These are phyloP conservation scores for Vanderwaltozyma tropicalis DNA, from an alignment of 805 yeast species.

Conservation along the genomic window DNA sequence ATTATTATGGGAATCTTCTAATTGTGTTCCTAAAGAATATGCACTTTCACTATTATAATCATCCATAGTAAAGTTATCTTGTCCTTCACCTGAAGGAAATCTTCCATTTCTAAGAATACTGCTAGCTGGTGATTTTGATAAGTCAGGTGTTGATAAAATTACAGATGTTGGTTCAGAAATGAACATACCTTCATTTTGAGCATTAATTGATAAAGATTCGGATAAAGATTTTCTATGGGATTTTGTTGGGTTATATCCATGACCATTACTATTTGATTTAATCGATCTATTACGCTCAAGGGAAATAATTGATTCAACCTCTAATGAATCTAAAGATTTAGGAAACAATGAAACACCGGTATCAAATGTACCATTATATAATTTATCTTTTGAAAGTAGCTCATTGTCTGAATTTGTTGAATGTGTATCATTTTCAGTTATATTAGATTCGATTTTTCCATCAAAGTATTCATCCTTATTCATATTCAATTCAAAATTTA, in stretches of 20 bases:
- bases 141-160: constrained; percentile 28
- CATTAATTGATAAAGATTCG: constrained; percentile 30
- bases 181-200: constrained; percentile 40
- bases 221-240: constrained; percentile 24
- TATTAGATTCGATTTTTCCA: not conserved
- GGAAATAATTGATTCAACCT: constrained; percentile 64
- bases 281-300: constrained; percentile 60
- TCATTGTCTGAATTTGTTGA: not conserved
- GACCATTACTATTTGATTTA: constrained; percentile 32
- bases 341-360: constrained; percentile 61
- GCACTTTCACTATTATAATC: not conserved
- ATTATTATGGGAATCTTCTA: constrained; percentile 1
- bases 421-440: not conserved
- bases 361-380: constrained; percentile 10
- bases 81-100: constrained; percentile 21
- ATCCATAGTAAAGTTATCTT: not conserved
- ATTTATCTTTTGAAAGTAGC: not conserved
- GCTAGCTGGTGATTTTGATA: constrained; percentile 29
- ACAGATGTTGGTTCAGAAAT: constrained; percentile 30
- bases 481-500: constrained; percentile 11
- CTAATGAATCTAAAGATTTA: constrained; percentile 51
- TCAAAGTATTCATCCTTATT: not conserved
- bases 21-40: not conserved
- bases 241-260: constrained; percentile 24
- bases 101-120: constrained; percentile 29